phyloP scores from a whole-genome alignment of 805 yeast species.

The Teunomyces atbi region DNA sequence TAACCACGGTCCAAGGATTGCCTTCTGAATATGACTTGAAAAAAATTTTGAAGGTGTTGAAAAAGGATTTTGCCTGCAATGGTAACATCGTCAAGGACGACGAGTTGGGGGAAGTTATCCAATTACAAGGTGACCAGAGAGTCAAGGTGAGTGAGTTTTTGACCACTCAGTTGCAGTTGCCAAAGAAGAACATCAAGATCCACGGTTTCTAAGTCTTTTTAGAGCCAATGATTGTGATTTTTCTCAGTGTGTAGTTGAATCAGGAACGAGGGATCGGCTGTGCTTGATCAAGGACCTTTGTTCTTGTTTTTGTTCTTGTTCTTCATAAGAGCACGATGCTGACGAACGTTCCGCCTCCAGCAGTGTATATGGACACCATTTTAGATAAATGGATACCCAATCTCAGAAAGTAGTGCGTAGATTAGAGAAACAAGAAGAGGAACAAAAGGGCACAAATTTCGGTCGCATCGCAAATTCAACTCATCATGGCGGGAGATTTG shows the following conservation, averaged over 20 bases:
- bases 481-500: constrained; percentile 65
- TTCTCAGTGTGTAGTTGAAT: not conserved
- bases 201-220: constrained; percentile 77
- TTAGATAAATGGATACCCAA: constrained; percentile 5
- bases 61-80: constrained; percentile 98
- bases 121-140: constrained; percentile 98
- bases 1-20: constrained; percentile 97
- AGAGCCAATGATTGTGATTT: not conserved
- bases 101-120: constrained; percentile 95
- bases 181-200: constrained; percentile 95
- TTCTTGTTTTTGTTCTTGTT: not conserved
- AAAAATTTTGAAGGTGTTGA: constrained; percentile 87
- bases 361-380: constrained; percentile 4
- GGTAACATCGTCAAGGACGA: constrained; percentile 97
- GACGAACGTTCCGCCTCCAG: not conserved
- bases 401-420: not conserved
- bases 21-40: constrained; percentile 93
- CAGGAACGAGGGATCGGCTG: not conserved
- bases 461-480: constrained; percentile 3
- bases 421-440: not conserved
- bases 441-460: not conserved
- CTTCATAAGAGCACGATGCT: not conserved
- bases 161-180: constrained; percentile 79
- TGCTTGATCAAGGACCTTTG: not conserved
- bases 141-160: constrained; percentile 92